Evolutionary conservation across 2,329 filamentous ascomycete genomes (phyloP).

Genomic region (Botryotinia globosa): DNA sequence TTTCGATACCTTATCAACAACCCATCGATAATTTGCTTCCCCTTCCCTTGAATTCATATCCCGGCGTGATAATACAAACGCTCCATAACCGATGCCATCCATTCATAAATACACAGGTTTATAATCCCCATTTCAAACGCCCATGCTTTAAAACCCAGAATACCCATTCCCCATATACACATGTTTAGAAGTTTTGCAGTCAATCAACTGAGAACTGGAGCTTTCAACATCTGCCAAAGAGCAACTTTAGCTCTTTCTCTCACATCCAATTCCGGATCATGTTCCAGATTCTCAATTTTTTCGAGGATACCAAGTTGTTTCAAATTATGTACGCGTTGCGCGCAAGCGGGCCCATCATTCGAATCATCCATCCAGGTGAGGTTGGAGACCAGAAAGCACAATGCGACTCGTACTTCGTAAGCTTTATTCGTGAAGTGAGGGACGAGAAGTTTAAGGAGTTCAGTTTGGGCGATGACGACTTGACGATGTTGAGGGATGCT

Average conservation of each 20-base stretch:
- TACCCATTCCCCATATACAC: background rate
- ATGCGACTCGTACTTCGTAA: slow-evolving; percentile 69
- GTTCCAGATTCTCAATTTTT: slow-evolving; percentile 59
- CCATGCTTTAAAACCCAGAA: background rate
- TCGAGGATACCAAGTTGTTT: slow-evolving; percentile 68
- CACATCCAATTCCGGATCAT: slow-evolving; percentile 77
- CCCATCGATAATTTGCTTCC: background rate
- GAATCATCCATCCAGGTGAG: slow-evolving; percentile 79
- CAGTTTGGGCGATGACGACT: slow-evolving; percentile 71
- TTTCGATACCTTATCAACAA: background rate
- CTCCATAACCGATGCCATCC: background rate
- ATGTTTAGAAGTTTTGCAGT: background rate
- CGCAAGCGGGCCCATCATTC: slow-evolving; percentile 61
- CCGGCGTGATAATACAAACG: background rate
- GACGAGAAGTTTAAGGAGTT: slow-evolving; percentile 69
- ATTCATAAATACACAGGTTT: slow-evolving; percentile 1
- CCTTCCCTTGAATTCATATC: background rate
- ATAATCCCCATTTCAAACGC: slow-evolving; percentile 1
- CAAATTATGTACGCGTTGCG: slow-evolving; percentile 65
- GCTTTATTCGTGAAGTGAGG: slow-evolving; percentile 72
- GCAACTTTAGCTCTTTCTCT: slow-evolving; percentile 81
- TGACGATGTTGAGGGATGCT: slow-evolving; percentile 75
- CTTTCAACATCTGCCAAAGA: slow-evolving; percentile 65
- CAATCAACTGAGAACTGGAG: slow-evolving; percentile 4
- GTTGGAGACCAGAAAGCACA: slow-evolving; percentile 84